Conservation (phyloP, 176 grass and related monocot species). For the Zea luxurians region DNA sequence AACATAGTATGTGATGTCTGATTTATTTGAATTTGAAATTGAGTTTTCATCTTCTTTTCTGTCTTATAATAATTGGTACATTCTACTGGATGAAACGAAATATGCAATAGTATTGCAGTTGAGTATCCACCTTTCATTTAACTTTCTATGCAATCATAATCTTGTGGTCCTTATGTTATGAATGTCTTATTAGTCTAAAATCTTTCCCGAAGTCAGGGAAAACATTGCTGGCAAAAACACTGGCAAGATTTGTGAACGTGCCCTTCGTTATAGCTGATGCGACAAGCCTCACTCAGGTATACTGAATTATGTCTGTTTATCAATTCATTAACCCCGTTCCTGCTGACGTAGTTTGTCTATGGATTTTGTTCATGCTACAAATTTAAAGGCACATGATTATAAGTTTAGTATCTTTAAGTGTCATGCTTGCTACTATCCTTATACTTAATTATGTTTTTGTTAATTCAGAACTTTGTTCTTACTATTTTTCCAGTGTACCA, state of each 20-base stretch:
- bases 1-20: background rate
- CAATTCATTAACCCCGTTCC: constrained; percentile 12
- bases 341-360: background rate
- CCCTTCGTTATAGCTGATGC: constrained; percentile 76
- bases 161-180: background rate
- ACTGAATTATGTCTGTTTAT: constrained; percentile 27
- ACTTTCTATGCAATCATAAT: constrained; percentile 35
- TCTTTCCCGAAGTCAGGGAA: constrained; percentile 77
- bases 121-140: background rate
- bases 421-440: background rate
- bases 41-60: constrained; percentile 13
- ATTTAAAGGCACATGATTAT: background rate
- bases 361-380: background rate
- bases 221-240: constrained; percentile 80
- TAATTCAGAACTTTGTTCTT: background rate
- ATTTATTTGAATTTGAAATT: constrained; percentile 6
- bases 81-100: constrained; percentile 5
- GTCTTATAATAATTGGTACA: background rate
- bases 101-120: background rate
- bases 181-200: constrained; percentile 50
- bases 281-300: constrained; percentile 71
- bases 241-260: constrained; percentile 72
- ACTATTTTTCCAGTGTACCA: background rate
- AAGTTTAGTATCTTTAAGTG: background rate
- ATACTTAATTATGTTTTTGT: background rate